Base-by-base conservation (phyloP, 2,329 filamentous ascomycete species). In the Cordyceps farinosa region DNA sequence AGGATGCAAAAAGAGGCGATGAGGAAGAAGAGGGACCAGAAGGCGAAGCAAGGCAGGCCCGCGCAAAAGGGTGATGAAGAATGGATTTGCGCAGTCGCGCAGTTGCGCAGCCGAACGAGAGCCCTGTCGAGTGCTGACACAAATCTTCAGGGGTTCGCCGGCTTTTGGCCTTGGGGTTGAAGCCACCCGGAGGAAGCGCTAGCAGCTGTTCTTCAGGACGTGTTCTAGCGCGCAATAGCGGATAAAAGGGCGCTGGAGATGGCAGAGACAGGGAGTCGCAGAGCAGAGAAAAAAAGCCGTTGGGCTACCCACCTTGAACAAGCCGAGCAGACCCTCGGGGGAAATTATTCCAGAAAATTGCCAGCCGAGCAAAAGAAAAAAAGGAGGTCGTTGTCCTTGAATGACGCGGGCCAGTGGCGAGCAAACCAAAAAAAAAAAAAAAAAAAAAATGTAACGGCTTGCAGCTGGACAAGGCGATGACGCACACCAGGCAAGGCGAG, bases 51-150 rank as follows among this genome's bases (percentile, higher is more conserved):
- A 17, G 34, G n/a, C n/a, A 54, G 29, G 44, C 29, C 44, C 38
- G 40, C 54, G n/a, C 27, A 44, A 42, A 32, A 55, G 27, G 54
- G 29, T 57, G 40, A 38, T 57, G 42, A 57, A 57, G 42, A 57
- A 36, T 34, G 29, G 29, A 34, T 57, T 57, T 47, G 52, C 52
- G 52, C 22, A 9, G 44, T 45, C 15, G 48, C 48, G 15, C 48
- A 34, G 48, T 17, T 30, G 48, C 9, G 22, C 27, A 15, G 40
- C 11, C 40, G 17, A n/a, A 38, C 34, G 40, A 38, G 34, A 38
- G 34, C 34, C 34, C 34, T 10, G 34, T 38, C 34, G 9, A 11
- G 9, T 38, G 34, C 6, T 38, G 34, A 38, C 34, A 8, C 11
- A 11, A 38, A 9, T 38, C 34, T 38, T 38, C 34, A 38, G 34